phyloP scores from a whole-genome alignment of 495 filamentous ascomycete species.

The Hypoxylon intermedium region DNA sequence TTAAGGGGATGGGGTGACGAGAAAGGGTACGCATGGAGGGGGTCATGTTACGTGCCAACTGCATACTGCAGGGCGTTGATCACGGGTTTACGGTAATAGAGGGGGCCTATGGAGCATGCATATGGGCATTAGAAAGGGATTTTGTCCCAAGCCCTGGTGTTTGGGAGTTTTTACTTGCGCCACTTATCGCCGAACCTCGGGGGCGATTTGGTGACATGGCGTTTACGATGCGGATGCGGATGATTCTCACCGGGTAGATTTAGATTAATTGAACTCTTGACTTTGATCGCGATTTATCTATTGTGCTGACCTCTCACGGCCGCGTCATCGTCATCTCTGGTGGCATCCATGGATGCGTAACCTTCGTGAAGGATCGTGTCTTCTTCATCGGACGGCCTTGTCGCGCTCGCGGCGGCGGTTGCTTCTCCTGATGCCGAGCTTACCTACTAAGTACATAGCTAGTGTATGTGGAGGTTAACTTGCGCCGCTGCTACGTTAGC shows the following conservation, averaged over 20 bases:
- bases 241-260: conserved; percentile 12
- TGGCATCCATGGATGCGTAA: conserved; percentile 8
- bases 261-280: conserved; percentile 21
- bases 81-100: conserved; percentile 21
- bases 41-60: conserved; percentile 13
- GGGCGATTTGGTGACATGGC: conserved; percentile 14
- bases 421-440: conserved; percentile 8
- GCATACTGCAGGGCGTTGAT: background rate
- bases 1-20: background rate
- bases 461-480: background rate
- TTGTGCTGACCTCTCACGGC: background rate
- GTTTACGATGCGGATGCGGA: conserved; percentile 23
- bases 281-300: conserved; percentile 17
- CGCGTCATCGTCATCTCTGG: conserved; percentile 13
- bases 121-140: conserved; percentile 30
- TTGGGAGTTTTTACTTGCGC: conserved; percentile 14
- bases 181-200: conserved; percentile 1
- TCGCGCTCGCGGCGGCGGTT: conserved; percentile 10
- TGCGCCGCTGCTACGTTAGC: conserved; percentile 16
- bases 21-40: background rate
- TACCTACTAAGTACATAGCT: background rate
- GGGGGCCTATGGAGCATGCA: conserved; percentile 18
- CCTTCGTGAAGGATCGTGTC: background rate
- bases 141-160: conserved; percentile 22
- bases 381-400: background rate